Conservation (phyloP, 345 rosid species). For the Salix viminalis region DNA sequence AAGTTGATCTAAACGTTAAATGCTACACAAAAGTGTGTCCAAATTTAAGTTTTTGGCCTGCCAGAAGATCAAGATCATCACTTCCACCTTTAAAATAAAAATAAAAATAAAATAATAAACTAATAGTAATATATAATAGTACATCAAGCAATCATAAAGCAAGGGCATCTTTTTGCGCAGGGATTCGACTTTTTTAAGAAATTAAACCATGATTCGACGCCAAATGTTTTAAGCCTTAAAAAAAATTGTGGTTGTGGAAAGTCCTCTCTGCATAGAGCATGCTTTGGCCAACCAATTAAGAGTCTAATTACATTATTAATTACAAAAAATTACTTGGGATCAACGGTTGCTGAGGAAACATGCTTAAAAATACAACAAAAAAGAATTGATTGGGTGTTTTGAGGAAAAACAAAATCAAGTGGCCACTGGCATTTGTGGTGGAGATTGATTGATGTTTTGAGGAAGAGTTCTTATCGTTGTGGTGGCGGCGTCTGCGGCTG, state of each 20-base stretch:
- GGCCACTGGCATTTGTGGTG: conserved; percentile 19
- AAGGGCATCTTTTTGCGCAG: neutral
- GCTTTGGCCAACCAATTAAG: neutral
- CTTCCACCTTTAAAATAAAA: neutral
- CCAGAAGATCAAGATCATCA: neutral
- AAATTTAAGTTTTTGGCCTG: too few relatives aligned
- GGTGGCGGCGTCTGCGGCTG: conserved; percentile 19
- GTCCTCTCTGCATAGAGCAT: neutral
- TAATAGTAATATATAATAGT: neutral
- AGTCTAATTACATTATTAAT: neutral
- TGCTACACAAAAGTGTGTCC: too few relatives aligned
- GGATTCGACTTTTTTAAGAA: conserved; percentile 8
- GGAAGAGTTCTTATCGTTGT: neutral
- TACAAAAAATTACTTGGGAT: neutral
- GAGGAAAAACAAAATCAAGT: conserved; percentile 3
- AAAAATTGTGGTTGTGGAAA: conserved; percentile 23
- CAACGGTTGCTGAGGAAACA: neutral
- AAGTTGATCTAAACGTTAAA: neutral
- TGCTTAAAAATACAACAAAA: neutral
- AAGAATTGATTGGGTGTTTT: neutral
- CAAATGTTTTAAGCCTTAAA: neutral
- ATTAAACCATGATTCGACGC: neutral
- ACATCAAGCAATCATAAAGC: conserved; percentile 14
- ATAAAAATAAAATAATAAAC: neutral
- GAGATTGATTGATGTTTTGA: conserved; percentile 14